Conservation (phyloP, 1,284 basidiomycete genomes). For the Ustilago crameri region DNA sequence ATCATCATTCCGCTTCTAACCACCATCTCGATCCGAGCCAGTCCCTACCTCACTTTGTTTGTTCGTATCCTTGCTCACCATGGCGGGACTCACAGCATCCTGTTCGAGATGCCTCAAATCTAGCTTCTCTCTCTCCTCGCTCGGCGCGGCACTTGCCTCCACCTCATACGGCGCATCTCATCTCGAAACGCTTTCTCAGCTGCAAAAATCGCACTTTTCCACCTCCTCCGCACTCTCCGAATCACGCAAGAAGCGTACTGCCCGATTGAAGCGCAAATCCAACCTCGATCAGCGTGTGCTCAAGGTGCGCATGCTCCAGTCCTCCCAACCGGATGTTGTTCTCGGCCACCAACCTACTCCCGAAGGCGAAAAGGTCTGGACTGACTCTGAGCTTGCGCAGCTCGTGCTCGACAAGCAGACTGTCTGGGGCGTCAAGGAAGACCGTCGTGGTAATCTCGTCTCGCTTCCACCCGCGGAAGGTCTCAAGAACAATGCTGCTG, state of each 20-base stretch:
- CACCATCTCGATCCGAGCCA: background rate
- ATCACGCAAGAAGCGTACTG: slow-evolving; percentile 52
- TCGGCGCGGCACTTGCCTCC: slow-evolving; percentile 28
- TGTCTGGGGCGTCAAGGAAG: slow-evolving; percentile 63
- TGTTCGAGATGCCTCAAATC: slow-evolving; percentile 30
- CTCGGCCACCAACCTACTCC: slow-evolving; percentile 74
- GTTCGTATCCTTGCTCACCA: slow-evolving; percentile 1
- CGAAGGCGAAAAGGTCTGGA: slow-evolving; percentile 59
- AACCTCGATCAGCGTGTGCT: slow-evolving; percentile 66
- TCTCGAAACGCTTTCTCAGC: slow-evolving; percentile 1
- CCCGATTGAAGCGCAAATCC: slow-evolving; percentile 60
- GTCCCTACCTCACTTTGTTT: no score
- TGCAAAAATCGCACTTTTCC: slow-evolving; percentile 32
- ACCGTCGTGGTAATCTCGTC: slow-evolving; percentile 61
- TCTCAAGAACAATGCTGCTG: slow-evolving; percentile 12
- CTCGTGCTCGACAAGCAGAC: slow-evolving; percentile 59
- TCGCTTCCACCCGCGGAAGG: slow-evolving; percentile 15
- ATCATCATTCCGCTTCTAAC: slow-evolving; percentile 2
- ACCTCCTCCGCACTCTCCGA: slow-evolving; percentile 43
- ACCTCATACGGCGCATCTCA: slow-evolving; percentile 31
- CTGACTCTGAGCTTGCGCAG: slow-evolving; percentile 53
- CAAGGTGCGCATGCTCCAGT: slow-evolving; percentile 67
- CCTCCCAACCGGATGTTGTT: slow-evolving; percentile 75
- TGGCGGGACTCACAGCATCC: slow-evolving; percentile 27
- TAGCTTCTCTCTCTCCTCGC: slow-evolving; percentile 20